Evolutionary conservation across 129 eudicot species (phyloP).

Genomic region (Chrysanthemum seticuspe): DNA sequence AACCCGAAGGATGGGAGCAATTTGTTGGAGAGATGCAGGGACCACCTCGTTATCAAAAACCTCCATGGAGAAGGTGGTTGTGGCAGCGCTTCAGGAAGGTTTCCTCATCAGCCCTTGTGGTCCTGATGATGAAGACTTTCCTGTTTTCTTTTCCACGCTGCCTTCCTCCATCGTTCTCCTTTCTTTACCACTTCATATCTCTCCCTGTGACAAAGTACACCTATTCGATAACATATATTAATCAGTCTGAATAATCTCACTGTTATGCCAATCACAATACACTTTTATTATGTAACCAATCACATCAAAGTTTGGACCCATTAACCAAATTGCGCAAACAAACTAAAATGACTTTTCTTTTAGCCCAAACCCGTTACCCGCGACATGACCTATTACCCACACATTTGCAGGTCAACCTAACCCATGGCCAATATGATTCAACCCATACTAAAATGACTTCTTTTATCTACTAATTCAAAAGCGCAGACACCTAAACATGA

Average conservation of each 20-base stretch:
- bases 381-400: too few relatives aligned
- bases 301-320: too few relatives aligned
- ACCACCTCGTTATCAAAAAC: constrained; percentile 94
- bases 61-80: constrained; percentile 84
- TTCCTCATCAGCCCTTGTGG: constrained; percentile 55
- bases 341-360: too few relatives aligned
- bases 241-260: constrained; percentile 10
- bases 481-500: too few relatives aligned
- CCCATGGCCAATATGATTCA: too few relatives aligned
- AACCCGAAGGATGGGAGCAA: too few relatives aligned
- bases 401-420: too few relatives aligned
- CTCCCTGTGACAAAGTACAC: constrained; percentile 12
- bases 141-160: constrained; percentile 15
- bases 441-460: too few relatives aligned
- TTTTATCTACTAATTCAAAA: too few relatives aligned
- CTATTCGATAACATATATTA: background rate
- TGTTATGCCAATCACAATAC: background rate
- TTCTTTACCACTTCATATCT: constrained; percentile 35
- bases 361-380: too few relatives aligned
- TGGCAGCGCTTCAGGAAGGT: constrained; percentile 81
- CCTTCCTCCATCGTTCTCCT: constrained; percentile 30
- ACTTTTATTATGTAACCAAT: too few relatives aligned
- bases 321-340: too few relatives aligned
- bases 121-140: constrained; percentile 28
- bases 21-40: constrained; percentile 59